phyloP scores from a whole-genome alignment of 1,284 basidiomycete genomes.

The Trametes hirsuta region DNA sequence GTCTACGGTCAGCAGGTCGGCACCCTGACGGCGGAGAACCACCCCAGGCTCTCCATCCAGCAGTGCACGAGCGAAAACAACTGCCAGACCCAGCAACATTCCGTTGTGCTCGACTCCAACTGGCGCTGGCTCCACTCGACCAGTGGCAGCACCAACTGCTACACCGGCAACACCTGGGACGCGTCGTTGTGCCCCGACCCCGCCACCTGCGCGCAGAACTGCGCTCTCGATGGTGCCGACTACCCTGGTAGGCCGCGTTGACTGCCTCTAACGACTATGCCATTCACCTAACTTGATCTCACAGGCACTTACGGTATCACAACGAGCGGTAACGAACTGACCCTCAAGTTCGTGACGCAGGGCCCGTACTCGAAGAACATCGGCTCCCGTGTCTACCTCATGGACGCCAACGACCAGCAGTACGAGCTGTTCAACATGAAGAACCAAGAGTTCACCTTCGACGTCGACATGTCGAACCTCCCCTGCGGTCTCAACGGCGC shows the following conservation, averaged over 20 bases:
- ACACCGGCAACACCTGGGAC: conserved; percentile 42
- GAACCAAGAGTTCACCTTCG: conserved; percentile 60
- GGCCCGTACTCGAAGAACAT: conserved; percentile 36
- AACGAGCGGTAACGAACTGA: conserved; percentile 39
- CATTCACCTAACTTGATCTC: neutral
- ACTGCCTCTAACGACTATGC: no score
- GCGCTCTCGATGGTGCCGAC: conserved; percentile 62
- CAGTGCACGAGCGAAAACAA: conserved; percentile 28
- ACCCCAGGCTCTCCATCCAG: conserved; percentile 37
- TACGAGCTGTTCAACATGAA: conserved; percentile 56
- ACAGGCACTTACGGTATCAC: conserved; percentile 45
- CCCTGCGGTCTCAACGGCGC: conserved; percentile 46
- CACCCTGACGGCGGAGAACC: conserved; percentile 38
- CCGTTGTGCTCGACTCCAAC: conserved; percentile 41
- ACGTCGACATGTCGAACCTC: conserved; percentile 51
- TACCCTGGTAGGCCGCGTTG: conserved; percentile 40
- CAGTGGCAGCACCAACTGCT: conserved; percentile 40
- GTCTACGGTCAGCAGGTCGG: conserved; percentile 39
- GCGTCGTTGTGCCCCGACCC: conserved; percentile 40
- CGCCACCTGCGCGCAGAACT: conserved; percentile 47
- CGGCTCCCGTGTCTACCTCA: conserved; percentile 47
- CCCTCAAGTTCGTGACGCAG: conserved; percentile 41
- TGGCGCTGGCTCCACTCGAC: conserved; percentile 43
- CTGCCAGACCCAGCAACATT: conserved; percentile 26
- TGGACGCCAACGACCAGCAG: conserved; percentile 42